Percentiles rank a stretch among this genome's conserved stretches.
Evolutionary conservation across 257 asterid species (phyloP).

Genomic region (Solanum medicagineum): DNA sequence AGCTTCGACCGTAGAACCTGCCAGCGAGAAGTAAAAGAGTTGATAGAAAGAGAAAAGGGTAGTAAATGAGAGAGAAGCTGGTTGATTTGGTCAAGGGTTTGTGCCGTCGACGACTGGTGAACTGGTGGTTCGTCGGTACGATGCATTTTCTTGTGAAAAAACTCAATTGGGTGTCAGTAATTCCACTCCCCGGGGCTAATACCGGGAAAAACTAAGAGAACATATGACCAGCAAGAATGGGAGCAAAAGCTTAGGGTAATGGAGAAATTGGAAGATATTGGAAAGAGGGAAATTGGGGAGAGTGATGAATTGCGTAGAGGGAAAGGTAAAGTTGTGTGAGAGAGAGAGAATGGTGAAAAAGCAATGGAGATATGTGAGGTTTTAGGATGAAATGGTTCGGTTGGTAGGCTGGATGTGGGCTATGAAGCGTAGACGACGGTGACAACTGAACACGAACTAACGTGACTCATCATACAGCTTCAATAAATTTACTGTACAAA

Average conservation of each 20-base stretch:
- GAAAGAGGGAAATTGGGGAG: background rate
- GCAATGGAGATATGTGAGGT: background rate
- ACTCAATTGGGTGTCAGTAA: background rate
- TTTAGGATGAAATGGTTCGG: background rate
- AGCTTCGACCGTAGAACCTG: conserved; percentile 58
- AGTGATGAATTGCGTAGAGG: background rate
- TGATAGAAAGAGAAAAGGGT: conserved; percentile 37
- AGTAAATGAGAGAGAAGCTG: conserved; percentile 34
- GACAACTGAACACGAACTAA: background rate
- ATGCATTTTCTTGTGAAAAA: background rate
- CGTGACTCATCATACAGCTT: background rate
- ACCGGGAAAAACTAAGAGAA: background rate
- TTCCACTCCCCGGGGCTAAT: background rate
- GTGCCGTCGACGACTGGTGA: conserved; percentile 13
- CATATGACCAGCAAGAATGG: background rate
- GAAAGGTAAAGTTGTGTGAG: background rate
- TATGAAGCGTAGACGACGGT: background rate
- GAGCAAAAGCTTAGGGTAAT: background rate
- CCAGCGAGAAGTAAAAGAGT: conserved; percentile 62
- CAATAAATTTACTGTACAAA: no score
- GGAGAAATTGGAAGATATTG: background rate
- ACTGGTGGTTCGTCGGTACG: conserved; percentile 5
- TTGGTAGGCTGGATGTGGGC: background rate
- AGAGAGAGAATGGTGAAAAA: background rate
- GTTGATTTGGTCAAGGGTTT: conserved; percentile 22